Conservation (phyloP, 805 yeast species). For the Brettanomyces naardenensis region DNA sequence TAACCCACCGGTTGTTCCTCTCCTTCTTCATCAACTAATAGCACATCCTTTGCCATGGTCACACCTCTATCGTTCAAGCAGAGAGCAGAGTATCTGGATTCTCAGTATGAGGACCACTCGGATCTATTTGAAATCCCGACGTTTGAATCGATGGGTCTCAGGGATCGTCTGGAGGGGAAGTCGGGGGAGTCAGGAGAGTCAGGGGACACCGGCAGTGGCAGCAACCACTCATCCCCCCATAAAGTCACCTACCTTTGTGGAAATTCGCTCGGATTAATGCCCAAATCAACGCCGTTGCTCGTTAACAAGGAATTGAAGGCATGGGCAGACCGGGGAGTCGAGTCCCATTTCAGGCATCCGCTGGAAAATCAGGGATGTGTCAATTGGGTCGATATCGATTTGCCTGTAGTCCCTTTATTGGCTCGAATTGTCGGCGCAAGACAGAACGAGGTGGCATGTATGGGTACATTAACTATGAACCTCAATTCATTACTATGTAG, state of each 20-base stretch:
- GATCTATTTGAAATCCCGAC: slow-evolving; percentile 63
- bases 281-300: slow-evolving; percentile 48
- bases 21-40: too few species aligned
- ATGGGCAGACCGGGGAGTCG: slow-evolving; percentile 78
- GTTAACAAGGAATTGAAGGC: slow-evolving; percentile 65
- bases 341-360: slow-evolving; percentile 74
- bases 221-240: too few species aligned
- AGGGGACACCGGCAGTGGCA: too few species aligned
- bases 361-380: slow-evolving; percentile 37
- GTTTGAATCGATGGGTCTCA: slow-evolving; percentile 47
- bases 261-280: slow-evolving; percentile 91
- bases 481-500: slow-evolving; percentile 65
- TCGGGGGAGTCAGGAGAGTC: too few species aligned
- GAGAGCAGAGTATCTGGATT: slow-evolving; percentile 31
- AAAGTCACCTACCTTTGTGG: slow-evolving; percentile 70
- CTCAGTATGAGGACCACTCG: slow-evolving; percentile 28
- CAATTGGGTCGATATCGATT: slow-evolving; percentile 79
- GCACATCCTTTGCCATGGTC: too few species aligned
- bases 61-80: not conserved
- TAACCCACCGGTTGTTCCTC: too few species aligned
- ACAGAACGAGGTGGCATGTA: slow-evolving; percentile 71
- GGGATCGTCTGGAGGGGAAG: slow-evolving; percentile 9
- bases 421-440: slow-evolving; percentile 74
- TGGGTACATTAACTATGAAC: slow-evolving; percentile 82
- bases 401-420: slow-evolving; percentile 61